These are phyloP conservation scores for Talaromyces sp. DNA, from an alignment of 2,329 filamentous ascomycete species.

Conservation along the genomic window DNA sequence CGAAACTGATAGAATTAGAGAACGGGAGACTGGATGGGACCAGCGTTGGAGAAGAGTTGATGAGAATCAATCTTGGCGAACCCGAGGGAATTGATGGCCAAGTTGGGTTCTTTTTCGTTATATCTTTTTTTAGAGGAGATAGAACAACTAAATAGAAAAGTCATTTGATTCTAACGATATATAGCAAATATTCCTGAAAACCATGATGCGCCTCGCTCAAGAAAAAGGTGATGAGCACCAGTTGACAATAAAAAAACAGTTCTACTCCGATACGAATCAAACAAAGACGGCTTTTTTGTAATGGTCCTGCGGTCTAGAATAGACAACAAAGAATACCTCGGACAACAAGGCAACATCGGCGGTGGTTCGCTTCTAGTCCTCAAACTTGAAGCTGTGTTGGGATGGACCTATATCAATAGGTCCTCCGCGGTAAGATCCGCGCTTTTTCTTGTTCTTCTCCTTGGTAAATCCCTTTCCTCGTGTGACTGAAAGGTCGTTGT, in stretches of 20 bases:
- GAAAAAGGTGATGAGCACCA: not conserved
- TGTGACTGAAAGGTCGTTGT: conserved; percentile 81
- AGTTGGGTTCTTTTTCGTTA: not conserved
- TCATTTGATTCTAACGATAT: not conserved
- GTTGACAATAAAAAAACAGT: not conserved
- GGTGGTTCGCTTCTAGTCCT: conserved; percentile 55
- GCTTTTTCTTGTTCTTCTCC: conserved; percentile 99
- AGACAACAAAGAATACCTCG: not conserved
- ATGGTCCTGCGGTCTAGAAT: not conserved
- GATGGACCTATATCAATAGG: conserved; percentile 74
- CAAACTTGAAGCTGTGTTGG: conserved; percentile 83
- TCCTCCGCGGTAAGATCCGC: conserved; percentile 84
- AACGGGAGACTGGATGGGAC: conserved; percentile 31
- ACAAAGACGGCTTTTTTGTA: not conserved
- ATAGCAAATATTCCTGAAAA: conserved; percentile 1
- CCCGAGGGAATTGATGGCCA: conserved; percentile 21
- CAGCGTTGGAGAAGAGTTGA: conserved; percentile 29
- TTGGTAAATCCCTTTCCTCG: conserved; percentile 97
- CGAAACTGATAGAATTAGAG: conserved; percentile 16
- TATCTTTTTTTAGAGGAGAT: not conserved
- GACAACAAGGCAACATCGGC: not conserved
- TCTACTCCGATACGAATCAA: not conserved
- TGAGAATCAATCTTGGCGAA: conserved; percentile 15
- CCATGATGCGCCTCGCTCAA: conserved; percentile 6
- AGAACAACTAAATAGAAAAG: not conserved